Evolutionary conservation across 2,329 filamentous ascomycete genomes (phyloP).

Genomic region (Endoconidiophora laricicola): DNA sequence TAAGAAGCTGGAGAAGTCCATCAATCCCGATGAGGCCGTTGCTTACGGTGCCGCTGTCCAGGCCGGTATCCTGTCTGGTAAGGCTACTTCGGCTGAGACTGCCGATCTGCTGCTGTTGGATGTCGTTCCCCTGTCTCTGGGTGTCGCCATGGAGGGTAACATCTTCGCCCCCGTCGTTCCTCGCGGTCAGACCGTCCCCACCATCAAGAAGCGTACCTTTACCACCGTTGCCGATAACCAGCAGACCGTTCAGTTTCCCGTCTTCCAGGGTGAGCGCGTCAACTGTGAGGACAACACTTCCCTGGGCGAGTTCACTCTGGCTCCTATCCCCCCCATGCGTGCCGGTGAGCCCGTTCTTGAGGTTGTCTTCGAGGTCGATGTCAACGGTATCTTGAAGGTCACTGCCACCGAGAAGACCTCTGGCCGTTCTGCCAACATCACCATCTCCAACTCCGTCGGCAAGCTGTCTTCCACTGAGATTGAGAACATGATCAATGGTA

Average conservation of each 20-base stretch:
- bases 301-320: conserved; percentile 89
- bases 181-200: conserved; percentile 60
- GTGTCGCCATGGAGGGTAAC: conserved; percentile 99
- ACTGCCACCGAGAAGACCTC: conserved; percentile 98
- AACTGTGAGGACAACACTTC: conserved; percentile 99
- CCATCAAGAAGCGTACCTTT: conserved; percentile 75
- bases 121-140: conserved; percentile 87
- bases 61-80: conserved; percentile 95
- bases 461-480: conserved; percentile 93
- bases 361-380: conserved; percentile 97
- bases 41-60: conserved; percentile 98
- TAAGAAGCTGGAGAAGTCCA: conserved; percentile 99
- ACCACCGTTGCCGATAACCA: conserved; percentile 69
- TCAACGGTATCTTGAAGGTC: conserved; percentile 99
- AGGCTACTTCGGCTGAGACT: conserved; percentile 90
- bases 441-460: conserved; percentile 97
- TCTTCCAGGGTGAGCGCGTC: conserved; percentile 90
- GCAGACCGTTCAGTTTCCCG: conserved; percentile 76
- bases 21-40: conserved; percentile 98
- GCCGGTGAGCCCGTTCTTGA: conserved; percentile 94
- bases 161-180: conserved; percentile 91
- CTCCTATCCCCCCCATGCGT: conserved; percentile 73
- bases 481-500: conserved; percentile 88
- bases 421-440: conserved; percentile 96
- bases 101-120: conserved; percentile 89